phyloP scores from a whole-genome alignment of 2,329 filamentous ascomycete species.

The Monilinia aucupariae region DNA sequence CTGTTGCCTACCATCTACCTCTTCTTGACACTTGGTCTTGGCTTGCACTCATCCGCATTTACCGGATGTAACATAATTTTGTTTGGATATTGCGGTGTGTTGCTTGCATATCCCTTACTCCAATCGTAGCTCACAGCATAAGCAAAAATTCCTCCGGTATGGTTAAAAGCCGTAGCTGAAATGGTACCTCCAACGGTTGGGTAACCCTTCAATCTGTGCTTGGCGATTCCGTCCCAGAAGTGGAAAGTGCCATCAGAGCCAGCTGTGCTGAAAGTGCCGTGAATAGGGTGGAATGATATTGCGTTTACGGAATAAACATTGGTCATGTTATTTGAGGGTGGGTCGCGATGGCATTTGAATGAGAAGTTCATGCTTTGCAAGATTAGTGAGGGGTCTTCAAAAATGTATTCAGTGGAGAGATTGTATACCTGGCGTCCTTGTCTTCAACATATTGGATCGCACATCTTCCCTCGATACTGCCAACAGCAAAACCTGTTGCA shows the following conservation, averaged over 20 bases:
- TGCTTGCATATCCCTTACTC: slow-evolving; percentile 90
- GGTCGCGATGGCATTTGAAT: slow-evolving; percentile 96
- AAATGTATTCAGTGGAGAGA: background rate
- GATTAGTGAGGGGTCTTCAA: slow-evolving; percentile 2
- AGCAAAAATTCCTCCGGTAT: slow-evolving; percentile 75
- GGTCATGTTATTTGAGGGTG: slow-evolving; percentile 66
- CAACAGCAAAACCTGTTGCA: slow-evolving; percentile 85
- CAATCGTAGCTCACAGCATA: slow-evolving; percentile 96
- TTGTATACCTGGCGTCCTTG: slow-evolving; percentile 66
- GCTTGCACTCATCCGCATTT: slow-evolving; percentile 57
- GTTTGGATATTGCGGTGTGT: slow-evolving; percentile 67
- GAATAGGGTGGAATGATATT: slow-evolving; percentile 93
- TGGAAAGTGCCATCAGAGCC: slow-evolving; percentile 95
- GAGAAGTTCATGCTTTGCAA: slow-evolving; percentile 77
- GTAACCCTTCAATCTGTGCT: slow-evolving; percentile 85
- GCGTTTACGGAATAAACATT: slow-evolving; percentile 95
- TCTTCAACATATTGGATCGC: slow-evolving; percentile 98
- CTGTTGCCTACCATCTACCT: slow-evolving; percentile 24
- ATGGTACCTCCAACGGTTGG: slow-evolving; percentile 81
- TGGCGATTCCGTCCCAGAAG: slow-evolving; percentile 92
- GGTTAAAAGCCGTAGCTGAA: slow-evolving; percentile 85
- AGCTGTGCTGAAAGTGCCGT: slow-evolving; percentile 97
- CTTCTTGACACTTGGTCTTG: slow-evolving; percentile 39
- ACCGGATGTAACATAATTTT: slow-evolving; percentile 85
- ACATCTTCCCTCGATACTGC: slow-evolving; percentile 93